phyloP scores from a whole-genome alignment of 2,329 filamentous ascomycete genomes.

The Ophiostoma ulmi region DNA sequence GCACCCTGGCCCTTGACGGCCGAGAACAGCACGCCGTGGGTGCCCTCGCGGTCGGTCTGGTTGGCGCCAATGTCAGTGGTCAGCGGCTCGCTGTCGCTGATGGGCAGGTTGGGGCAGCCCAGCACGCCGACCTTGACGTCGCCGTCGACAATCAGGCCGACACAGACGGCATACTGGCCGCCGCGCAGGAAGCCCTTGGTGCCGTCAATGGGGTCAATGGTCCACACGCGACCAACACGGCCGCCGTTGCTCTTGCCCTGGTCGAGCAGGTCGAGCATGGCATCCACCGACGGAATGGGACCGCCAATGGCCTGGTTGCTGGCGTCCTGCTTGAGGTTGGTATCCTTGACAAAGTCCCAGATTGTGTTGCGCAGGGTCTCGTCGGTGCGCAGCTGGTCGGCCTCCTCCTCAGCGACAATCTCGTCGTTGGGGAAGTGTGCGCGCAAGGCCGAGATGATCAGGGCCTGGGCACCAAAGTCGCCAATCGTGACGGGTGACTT shows the following conservation, averaged over 20 bases:
- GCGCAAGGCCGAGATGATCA: conserved; percentile 87
- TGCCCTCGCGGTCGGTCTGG: conserved; percentile 66
- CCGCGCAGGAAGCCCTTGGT: conserved; percentile 96
- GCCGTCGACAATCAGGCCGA: conserved; percentile 87
- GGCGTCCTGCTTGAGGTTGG: conserved; percentile 54
- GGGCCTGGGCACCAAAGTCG: conserved; percentile 94
- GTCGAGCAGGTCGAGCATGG: conserved; percentile 60
- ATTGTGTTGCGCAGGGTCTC: conserved; percentile 65
- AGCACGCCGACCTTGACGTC: conserved; percentile 91
- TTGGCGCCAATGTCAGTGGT: conserved; percentile 68
- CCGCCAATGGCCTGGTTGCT: conserved; percentile 60
- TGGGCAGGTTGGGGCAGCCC: conserved; percentile 89
- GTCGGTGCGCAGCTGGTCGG: conserved; percentile 70
- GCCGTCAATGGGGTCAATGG: conserved; percentile 94
- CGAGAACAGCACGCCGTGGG: conserved; percentile 82
- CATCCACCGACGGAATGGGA: conserved; percentile 52
- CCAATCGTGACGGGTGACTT: conserved; percentile 95
- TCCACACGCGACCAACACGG: conserved; percentile 77
- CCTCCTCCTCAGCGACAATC: conserved; percentile 94
- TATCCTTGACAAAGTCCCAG: conserved; percentile 72
- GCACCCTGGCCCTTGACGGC: conserved; percentile 76
- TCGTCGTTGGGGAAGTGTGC: conserved; percentile 86
- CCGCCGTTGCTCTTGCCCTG: conserved; percentile 66
- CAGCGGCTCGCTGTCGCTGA: conserved; percentile 70
- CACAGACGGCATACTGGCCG: conserved; percentile 93